Percentiles rank a stretch among this genome's conserved stretches.
Conservation (phyloP, 108 stramenopile genomes). For the Epithemia pelagica region DNA sequence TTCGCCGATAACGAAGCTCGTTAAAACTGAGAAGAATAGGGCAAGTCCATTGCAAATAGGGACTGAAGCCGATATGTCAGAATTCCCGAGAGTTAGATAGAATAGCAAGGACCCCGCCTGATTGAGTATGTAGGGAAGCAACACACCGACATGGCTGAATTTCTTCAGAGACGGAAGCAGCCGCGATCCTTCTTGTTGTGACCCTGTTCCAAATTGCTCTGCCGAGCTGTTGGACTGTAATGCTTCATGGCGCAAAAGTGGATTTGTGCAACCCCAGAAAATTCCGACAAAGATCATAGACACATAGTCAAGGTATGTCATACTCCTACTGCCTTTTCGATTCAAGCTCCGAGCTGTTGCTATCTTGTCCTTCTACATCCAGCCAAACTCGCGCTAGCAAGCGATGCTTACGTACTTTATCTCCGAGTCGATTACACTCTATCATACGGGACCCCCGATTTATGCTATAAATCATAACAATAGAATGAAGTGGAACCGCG, state of each 20-base stretch:
- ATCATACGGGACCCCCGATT: too few relatives aligned
- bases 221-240: background rate
- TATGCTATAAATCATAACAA: too few relatives aligned
- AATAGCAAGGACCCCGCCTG: constrained; percentile 74
- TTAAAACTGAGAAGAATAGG: constrained; percentile 65
- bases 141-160: constrained; percentile 46
- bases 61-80: constrained; percentile 61
- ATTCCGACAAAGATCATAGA: constrained; percentile 63
- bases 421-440: too few relatives aligned
- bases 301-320: too few relatives aligned
- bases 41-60: constrained; percentile 80
- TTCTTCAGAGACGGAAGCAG: constrained; percentile 14
- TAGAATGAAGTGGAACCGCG: too few relatives aligned
- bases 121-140: constrained; percentile 73
- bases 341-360: too few relatives aligned
- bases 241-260: constrained; percentile 63
- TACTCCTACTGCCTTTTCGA: too few relatives aligned
- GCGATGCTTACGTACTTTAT: too few relatives aligned
- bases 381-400: too few relatives aligned
- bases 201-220: background rate
- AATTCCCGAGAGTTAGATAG: constrained; percentile 62
- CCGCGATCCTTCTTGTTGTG: background rate
- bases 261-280: constrained; percentile 86
- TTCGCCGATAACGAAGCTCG: constrained; percentile 60
- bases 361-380: too few relatives aligned